A percentile compares a stretch with the other conserved stretches of the same genome.
Conservation (phyloP, 805 yeast genomes). For the Kodamaea laetipori region DNA sequence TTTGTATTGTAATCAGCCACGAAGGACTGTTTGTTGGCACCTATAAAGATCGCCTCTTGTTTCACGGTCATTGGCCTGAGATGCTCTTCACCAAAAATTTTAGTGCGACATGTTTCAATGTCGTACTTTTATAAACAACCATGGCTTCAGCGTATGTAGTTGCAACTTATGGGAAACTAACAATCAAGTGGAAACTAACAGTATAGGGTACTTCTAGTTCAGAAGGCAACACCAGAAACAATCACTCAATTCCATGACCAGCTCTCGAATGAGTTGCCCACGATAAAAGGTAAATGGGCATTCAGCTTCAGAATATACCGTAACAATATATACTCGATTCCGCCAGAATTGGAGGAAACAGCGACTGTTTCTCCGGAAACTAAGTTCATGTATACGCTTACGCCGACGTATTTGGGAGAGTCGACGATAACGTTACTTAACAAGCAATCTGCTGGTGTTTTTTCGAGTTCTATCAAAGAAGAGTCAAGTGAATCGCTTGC, state of each 20-base stretch:
- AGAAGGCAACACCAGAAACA: constrained; percentile 53
- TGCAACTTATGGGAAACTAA: not conserved
- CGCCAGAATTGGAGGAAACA: constrained; percentile 36
- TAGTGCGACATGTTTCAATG: constrained; percentile 1
- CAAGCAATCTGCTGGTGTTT: constrained; percentile 39
- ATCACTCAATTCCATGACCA: constrained; percentile 72
- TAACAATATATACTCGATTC: constrained; percentile 57
- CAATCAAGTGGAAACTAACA: constrained; percentile 20
- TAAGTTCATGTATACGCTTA: constrained; percentile 51
- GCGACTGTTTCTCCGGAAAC: constrained; percentile 36
- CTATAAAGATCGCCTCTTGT: constrained; percentile 56
- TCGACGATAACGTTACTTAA: constrained; percentile 52
- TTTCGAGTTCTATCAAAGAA: constrained; percentile 38
- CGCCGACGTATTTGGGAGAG: constrained; percentile 51
- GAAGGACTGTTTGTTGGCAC: constrained; percentile 69
- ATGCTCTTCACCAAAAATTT: not conserved
- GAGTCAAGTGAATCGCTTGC: constrained; percentile 21
- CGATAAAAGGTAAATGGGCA: constrained; percentile 62
- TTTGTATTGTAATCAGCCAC: constrained; percentile 52
- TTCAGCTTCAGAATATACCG: constrained; percentile 69
- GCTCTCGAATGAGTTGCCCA: constrained; percentile 67
- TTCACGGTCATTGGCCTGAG: not conserved
- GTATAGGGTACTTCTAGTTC: constrained; percentile 39
- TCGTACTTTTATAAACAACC: not conserved
- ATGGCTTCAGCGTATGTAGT: constrained; percentile 12